Evolutionary conservation across 2,329 filamentous ascomycete species (phyloP).

Genomic region (Alternaria sp.): DNA sequence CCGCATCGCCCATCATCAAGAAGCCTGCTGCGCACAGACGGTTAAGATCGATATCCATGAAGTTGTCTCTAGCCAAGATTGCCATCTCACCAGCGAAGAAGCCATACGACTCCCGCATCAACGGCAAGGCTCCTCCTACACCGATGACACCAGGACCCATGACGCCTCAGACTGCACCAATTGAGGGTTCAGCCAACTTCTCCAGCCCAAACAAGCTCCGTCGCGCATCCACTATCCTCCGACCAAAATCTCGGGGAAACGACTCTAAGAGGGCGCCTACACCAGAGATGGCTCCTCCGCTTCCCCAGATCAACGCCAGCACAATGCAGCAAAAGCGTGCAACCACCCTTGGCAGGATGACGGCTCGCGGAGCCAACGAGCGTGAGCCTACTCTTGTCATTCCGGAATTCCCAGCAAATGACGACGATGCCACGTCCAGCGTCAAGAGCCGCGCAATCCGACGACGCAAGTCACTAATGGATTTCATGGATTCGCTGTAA

Average conservation of each 20-base stretch:
- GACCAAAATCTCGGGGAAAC: slow-evolving; percentile 33
- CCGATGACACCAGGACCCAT: slow-evolving; percentile 38
- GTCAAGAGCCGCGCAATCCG: slow-evolving; percentile 40
- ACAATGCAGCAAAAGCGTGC: slow-evolving; percentile 27
- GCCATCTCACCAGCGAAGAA: slow-evolving; percentile 47
- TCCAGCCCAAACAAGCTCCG: slow-evolving; percentile 36
- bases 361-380: slow-evolving; percentile 48
- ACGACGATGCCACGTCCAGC: slow-evolving; percentile 20
- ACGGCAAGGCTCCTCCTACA: slow-evolving; percentile 36
- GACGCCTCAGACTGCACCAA: slow-evolving; percentile 45
- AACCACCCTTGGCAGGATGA: slow-evolving; percentile 32
- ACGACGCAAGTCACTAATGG: slow-evolving; percentile 51
- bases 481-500: slow-evolving; percentile 38
- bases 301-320: slow-evolving; percentile 25
- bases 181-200: slow-evolving; percentile 31
- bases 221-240: slow-evolving; percentile 42
- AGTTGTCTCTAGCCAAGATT: slow-evolving; percentile 49
- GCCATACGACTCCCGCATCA: slow-evolving; percentile 40
- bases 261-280: slow-evolving; percentile 27
- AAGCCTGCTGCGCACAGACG: slow-evolving; percentile 47
- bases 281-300: slow-evolving; percentile 35
- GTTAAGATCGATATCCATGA: slow-evolving; percentile 49
- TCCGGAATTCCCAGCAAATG: slow-evolving; percentile 41
- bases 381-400: slow-evolving; percentile 45
- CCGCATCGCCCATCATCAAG: slow-evolving; percentile 46